Evolutionary conservation across 2,329 filamentous ascomycete species (phyloP).

Genomic region (Graphilbum sp.): DNA sequence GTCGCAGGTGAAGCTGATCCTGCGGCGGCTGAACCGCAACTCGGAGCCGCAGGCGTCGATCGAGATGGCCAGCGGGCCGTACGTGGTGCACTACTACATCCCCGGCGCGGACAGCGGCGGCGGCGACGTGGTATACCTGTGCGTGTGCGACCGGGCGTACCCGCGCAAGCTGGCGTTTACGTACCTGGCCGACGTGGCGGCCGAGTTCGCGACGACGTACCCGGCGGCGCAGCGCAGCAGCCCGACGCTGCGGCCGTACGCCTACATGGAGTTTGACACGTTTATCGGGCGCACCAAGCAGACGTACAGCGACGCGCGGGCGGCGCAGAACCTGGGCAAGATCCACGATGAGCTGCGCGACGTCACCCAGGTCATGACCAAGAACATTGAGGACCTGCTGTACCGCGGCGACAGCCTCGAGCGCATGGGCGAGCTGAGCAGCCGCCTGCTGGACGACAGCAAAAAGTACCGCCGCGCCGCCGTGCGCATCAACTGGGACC

Average conservation of each 20-base stretch:
- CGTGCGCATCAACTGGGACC: slow-evolving; percentile 94
- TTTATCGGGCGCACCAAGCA: slow-evolving; percentile 89
- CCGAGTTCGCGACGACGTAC: slow-evolving; percentile 85
- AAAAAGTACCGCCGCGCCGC: slow-evolving; percentile 88
- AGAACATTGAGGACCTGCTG: slow-evolving; percentile 96
- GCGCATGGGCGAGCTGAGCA: slow-evolving; percentile 91
- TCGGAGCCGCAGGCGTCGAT: slow-evolving; percentile 84
- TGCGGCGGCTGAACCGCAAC: slow-evolving; percentile 75
- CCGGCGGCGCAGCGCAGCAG: slow-evolving; percentile 54
- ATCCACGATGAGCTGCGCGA: slow-evolving; percentile 94
- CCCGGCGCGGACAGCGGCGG: slow-evolving; percentile 17
- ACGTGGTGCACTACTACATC: slow-evolving; percentile 80
- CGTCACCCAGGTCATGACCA: slow-evolving; percentile 98
- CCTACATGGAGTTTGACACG: slow-evolving; percentile 95
- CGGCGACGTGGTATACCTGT: slow-evolving; percentile 76
- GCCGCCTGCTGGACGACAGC: slow-evolving; percentile 74
- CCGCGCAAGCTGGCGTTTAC: slow-evolving; percentile 97
- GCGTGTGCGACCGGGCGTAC: slow-evolving; percentile 86
- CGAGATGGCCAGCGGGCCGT: slow-evolving; percentile 48
- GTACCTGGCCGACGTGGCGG: slow-evolving; percentile 82
- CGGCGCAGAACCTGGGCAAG: slow-evolving; percentile 82
- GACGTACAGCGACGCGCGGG: slow-evolving; percentile 84
- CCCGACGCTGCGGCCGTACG: slow-evolving; percentile 70
- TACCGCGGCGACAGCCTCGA: slow-evolving; percentile 91
- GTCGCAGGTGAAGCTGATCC: slow-evolving; percentile 74